Base-by-base conservation (phyloP, 768 basidiomycete genomes). In the Omphalotus guepiniiformis region DNA sequence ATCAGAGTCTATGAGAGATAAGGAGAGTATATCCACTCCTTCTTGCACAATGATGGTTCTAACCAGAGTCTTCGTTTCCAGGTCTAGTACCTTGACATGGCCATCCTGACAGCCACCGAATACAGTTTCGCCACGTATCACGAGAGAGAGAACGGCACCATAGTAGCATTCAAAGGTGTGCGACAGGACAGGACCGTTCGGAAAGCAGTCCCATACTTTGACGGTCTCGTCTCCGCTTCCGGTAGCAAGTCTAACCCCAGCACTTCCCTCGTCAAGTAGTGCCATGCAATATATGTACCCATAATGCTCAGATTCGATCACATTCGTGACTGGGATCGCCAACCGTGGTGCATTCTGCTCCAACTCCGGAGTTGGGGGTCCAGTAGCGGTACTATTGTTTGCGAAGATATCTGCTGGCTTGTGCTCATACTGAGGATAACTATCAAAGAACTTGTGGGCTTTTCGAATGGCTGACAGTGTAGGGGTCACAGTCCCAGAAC, bases 71-170 rank as follows among this genome's bases (percentile, higher is more conserved):
- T 82, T 84, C 0, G 93, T 95, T 61, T 94, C 93, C 6, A 96
- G 66, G 62, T 97, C 94, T 67, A 90, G 80, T 4, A 97, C 84
- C 53, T 87, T 86, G 56, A 97, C 89, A 55, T 88, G 84, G 2
- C 95, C 95, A 53, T 92, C 93, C 65, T 98, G 95, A 56, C 93
- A 88, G 0, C 93, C 95, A 6, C 91, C 95, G 57, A 86, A 96
- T 18, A 97, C 73, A 1, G 90, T 88, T 16, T 89, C 88, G 18
- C 83, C 85, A 27, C 75, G 73, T 0, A 79, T 78, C 2, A 81
- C 80, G 22, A 98, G 72, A 0, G 91, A 80, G n/a, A 93, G 72
- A 5, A 96, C 82, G 0, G 92, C 94, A 2, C 93, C 89, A 54
- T 80, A 80, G 45, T 65, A 73, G 56, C 85, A 88, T 23, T 78